A percentile compares a stretch with the other conserved stretches of the same genome.
phyloP scores from a whole-genome alignment of 371 early-diverging fungal species.

The Apophysomyces elegans region DNA sequence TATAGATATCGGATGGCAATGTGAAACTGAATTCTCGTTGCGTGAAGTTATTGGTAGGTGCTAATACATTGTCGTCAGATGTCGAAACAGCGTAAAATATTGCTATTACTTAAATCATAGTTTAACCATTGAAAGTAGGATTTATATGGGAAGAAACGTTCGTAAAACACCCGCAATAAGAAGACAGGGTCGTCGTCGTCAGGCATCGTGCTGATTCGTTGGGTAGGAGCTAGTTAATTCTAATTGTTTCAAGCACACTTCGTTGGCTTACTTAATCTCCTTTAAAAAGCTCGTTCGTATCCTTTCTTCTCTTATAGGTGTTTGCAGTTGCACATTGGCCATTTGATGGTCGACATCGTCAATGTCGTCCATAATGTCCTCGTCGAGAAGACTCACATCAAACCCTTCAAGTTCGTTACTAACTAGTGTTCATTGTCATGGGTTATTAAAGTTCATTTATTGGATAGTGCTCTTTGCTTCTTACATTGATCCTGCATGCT shows the following conservation, averaged over 20 bases:
- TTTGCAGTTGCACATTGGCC: constrained; percentile 29
- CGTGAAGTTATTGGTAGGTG: constrained; percentile 64
- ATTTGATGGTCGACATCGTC: constrained; percentile 22
- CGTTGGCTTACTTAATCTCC: background rate
- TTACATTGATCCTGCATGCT: too few relatives aligned
- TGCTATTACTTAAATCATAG: constrained; percentile 66
- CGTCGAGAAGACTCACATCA: constrained; percentile 25
- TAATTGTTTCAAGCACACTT: background rate
- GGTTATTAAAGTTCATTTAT: too few relatives aligned
- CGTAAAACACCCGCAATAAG: constrained; percentile 77
- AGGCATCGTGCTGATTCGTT: constrained; percentile 8
- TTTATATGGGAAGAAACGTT: constrained; percentile 83
- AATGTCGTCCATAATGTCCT: constrained; percentile 21
- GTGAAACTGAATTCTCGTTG: constrained; percentile 97
- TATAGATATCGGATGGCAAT: constrained; percentile 74
- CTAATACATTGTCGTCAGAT: constrained; percentile 13
- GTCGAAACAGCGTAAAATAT: background rate
- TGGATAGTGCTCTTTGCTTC: too few relatives aligned
- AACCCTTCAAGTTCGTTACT: constrained; percentile 24
- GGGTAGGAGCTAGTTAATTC: background rate
- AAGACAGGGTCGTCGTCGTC: constrained; percentile 32
- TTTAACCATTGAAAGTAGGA: constrained; percentile 84
- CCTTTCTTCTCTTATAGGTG: constrained; percentile 11
- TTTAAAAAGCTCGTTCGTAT: background rate
- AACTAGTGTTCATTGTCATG: background rate